phyloP scores from a whole-genome alignment of 2,329 filamentous ascomycete genomes.

The Colletotrichum liaoningense region DNA sequence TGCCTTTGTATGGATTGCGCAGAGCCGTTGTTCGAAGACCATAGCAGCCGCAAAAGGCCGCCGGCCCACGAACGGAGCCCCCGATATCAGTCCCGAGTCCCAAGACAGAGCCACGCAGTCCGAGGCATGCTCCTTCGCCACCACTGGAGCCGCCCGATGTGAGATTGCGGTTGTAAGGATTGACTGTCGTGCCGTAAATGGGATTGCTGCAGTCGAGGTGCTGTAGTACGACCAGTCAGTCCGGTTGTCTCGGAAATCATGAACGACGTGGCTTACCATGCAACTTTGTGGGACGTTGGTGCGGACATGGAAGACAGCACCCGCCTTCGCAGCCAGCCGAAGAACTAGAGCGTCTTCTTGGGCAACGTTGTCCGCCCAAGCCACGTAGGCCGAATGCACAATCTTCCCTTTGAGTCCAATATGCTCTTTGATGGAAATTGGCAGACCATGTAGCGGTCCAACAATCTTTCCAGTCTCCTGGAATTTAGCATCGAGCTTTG shows the following conservation, averaged over 20 bases:
- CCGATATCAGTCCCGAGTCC: constrained; percentile 60
- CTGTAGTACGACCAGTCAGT: constrained; percentile 19
- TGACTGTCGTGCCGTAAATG: constrained; percentile 51
- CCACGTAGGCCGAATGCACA: constrained; percentile 44
- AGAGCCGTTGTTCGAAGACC: constrained; percentile 52
- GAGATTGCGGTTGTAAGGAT: constrained; percentile 52
- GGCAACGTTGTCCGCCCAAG: constrained; percentile 49
- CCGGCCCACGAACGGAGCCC: constrained; percentile 56
- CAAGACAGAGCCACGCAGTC: constrained; percentile 52
- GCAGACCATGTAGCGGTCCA: constrained; percentile 59
- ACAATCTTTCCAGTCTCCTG: constrained; percentile 46
- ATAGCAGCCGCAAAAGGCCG: constrained; percentile 56
- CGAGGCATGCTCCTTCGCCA: constrained; percentile 54
- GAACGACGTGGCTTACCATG: constrained; percentile 39
- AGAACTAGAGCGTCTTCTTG: constrained; percentile 47
- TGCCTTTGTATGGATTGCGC: constrained; percentile 43
- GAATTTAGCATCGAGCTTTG: constrained; percentile 54
- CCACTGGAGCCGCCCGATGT: constrained; percentile 55
- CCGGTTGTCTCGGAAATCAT: constrained; percentile 23
- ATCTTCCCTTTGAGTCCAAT: constrained; percentile 37
- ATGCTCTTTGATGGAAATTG: constrained; percentile 40
- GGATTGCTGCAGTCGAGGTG: constrained; percentile 48
- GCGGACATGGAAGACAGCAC: constrained; percentile 55
- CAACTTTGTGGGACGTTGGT: constrained; percentile 55
- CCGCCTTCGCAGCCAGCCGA: constrained; percentile 44